Conservation (phyloP, 2,329 filamentous ascomycete species). For the Acrodontium crateriforme region DNA sequence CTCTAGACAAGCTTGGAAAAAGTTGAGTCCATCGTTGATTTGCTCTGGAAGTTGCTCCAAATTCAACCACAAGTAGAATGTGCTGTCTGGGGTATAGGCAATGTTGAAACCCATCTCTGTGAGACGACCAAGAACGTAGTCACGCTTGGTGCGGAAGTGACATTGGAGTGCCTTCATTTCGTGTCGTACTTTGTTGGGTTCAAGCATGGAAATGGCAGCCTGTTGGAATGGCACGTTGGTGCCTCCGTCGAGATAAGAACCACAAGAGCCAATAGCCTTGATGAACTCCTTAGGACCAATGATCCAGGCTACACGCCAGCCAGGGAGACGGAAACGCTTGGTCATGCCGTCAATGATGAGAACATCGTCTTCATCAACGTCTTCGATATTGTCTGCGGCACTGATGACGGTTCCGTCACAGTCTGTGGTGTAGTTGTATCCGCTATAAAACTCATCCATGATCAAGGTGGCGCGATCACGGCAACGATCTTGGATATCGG, state of each 20-base stretch:
- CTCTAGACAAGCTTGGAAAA: constrained; percentile 85
- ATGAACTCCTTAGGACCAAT: constrained; percentile 93
- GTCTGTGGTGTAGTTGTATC: constrained; percentile 88
- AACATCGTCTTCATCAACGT: constrained; percentile 72
- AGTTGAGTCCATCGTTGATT: constrained; percentile 87
- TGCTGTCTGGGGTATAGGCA: constrained; percentile 67
- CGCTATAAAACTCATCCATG: constrained; percentile 86
- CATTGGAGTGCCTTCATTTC: constrained; percentile 84
- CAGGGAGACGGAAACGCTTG: constrained; percentile 90
- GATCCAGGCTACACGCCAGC: constrained; percentile 96
- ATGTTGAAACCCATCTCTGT: constrained; percentile 77
- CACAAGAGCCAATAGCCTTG: constrained; percentile 80
- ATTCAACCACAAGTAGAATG: constrained; percentile 82
- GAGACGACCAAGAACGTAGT: constrained; percentile 73
- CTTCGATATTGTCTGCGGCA: constrained; percentile 76
- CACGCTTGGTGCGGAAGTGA: constrained; percentile 87
- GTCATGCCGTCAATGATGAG: constrained; percentile 91
- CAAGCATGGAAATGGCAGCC: constrained; percentile 84
- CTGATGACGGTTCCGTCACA: constrained; percentile 85
- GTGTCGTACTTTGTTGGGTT: constrained; percentile 60
- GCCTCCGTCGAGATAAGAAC: constrained; percentile 86
- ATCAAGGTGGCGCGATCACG: constrained; percentile 81
- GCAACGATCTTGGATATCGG: constrained; percentile 85
- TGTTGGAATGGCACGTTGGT: constrained; percentile 94
- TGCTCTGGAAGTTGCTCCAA: constrained; percentile 53